Conservation (phyloP, 306 rosid species). For the Rosa chinensis region DNA sequence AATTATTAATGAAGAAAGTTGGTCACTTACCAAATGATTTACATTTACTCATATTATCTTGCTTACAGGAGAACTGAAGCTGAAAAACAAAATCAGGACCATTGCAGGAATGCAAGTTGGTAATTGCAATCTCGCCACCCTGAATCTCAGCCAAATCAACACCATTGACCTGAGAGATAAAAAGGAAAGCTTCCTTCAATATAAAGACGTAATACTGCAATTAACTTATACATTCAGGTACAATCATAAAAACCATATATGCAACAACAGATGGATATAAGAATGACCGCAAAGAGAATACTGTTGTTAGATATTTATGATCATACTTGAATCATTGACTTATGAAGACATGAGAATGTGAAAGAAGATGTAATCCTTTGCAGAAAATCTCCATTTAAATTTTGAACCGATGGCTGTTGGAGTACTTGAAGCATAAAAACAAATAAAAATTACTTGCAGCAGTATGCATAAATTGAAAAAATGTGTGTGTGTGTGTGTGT, state of each 20-base stretch:
- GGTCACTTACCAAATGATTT: conserved; percentile 25
- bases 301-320: not conserved
- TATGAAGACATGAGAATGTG: not conserved
- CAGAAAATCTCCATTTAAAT: not conserved
- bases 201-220: not conserved
- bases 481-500: too few species aligned
- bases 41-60: conserved; percentile 10
- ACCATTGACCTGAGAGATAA: conserved; percentile 48
- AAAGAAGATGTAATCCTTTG: not conserved
- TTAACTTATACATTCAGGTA: not conserved
- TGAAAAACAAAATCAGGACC: conserved; percentile 62
- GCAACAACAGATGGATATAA: not conserved
- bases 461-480: not conserved
- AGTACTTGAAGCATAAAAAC: not conserved
- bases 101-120: conserved; percentile 65
- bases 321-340: not conserved
- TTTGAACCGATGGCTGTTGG: not conserved
- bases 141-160: conserved; percentile 51
- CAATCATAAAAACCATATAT: not conserved
- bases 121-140: conserved; percentile 62
- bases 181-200: not conserved
- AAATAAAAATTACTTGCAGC: not conserved
- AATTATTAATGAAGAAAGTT: not conserved
- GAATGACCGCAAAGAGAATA: not conserved
- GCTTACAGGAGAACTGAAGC: conserved; percentile 36